Conservation (phyloP, 345 rosid species). For the Linum lewisii region DNA sequence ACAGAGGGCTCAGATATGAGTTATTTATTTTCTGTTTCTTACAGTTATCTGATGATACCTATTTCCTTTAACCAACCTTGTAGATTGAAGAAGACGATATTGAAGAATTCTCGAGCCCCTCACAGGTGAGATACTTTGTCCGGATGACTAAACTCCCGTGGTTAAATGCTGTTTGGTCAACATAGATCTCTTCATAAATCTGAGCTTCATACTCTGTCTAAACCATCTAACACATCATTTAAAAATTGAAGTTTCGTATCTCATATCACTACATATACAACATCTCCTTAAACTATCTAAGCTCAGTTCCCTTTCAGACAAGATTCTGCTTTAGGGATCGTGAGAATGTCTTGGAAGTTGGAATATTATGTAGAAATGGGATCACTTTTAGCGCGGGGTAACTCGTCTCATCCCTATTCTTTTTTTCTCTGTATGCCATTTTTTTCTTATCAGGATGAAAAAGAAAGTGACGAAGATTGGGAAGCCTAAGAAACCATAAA, state of each 20-base stretch:
- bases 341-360: slow-evolving; percentile 1
- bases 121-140: slow-evolving; percentile 26
- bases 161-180: neutral
- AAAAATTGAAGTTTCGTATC: neutral
- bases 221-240: neutral
- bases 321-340: neutral
- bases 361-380: too few relatives aligned
- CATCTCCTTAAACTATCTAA: too few relatives aligned
- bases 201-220: neutral
- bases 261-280: neutral
- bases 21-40: too few relatives aligned
- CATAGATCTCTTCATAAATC: neutral
- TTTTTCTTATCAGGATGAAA: slow-evolving; percentile 25
- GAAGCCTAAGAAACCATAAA: slow-evolving; percentile 21
- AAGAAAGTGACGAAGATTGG: slow-evolving; percentile 49
- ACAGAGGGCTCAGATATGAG: too few relatives aligned
- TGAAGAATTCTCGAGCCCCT: slow-evolving; percentile 37
- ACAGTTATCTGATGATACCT: neutral
- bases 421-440: neutral
- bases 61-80: slow-evolving; percentile 10
- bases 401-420: too few relatives aligned
- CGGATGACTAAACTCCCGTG: neutral
- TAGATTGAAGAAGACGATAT: slow-evolving; percentile 41
- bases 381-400: neutral
- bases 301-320: too few relatives aligned